A percentile compares a stretch with the other conserved stretches of the same genome.
Evolutionary conservation across 768 basidiomycete species (phyloP).

Genomic region (Pulveroboletus sp.): DNA sequence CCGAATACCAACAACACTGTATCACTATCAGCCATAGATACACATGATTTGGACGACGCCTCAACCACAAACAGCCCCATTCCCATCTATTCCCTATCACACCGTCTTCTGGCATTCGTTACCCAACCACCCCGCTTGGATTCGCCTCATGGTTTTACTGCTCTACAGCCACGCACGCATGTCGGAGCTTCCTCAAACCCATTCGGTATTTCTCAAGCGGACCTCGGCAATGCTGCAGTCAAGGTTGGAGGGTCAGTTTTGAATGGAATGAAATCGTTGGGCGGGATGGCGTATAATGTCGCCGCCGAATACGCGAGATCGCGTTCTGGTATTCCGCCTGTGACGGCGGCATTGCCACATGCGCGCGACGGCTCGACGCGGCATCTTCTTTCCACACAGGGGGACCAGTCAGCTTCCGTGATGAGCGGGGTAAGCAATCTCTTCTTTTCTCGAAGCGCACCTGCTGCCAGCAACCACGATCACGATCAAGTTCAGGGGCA

Average conservation of each 20-base stretch:
- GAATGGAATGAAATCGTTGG: constrained; percentile 61
- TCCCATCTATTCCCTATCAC: constrained; percentile 61
- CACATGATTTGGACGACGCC: constrained; percentile 16
- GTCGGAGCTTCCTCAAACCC: constrained; percentile 23
- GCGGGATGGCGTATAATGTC: constrained; percentile 58
- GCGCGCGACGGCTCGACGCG: constrained; percentile 3
- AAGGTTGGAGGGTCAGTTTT: constrained; percentile 61
- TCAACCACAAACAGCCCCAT: constrained; percentile 24
- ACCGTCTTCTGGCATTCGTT: constrained; percentile 63
- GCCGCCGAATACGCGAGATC: constrained; percentile 40
- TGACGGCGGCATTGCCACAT: constrained; percentile 7
- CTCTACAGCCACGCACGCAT: constrained; percentile 22
- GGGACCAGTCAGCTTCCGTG: constrained; percentile 20
- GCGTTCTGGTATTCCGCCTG: constrained; percentile 15
- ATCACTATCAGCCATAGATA: constrained; percentile 38
- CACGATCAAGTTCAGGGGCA: constrained; percentile 5
- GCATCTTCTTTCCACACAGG: constrained; percentile 20
- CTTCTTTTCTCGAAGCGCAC: constrained; percentile 66
- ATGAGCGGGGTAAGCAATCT: constrained; percentile 31
- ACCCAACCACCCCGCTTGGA: constrained; percentile 32
- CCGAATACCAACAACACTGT: constrained; percentile 37
- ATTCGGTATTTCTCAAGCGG: constrained; percentile 42
- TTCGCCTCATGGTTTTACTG: constrained; percentile 14
- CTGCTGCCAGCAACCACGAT: constrained; percentile 35
- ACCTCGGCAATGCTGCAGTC: constrained; percentile 52